These are phyloP conservation scores for Abrus pulchellus DNA, from an alignment of 306 rosid species.

Conservation along the genomic window DNA sequence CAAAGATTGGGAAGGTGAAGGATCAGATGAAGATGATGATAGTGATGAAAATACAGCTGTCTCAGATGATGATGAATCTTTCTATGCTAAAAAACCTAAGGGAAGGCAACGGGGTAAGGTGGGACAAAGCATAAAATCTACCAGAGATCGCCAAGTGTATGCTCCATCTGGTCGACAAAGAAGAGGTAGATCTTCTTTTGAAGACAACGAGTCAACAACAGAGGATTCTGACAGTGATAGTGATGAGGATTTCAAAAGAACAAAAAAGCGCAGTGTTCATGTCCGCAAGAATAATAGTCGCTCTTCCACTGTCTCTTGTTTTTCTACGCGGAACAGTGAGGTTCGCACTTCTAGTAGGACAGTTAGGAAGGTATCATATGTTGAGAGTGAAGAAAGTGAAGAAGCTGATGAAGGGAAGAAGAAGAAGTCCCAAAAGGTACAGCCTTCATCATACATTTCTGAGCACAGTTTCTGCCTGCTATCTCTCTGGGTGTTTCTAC, in stretches of 20 bases:
- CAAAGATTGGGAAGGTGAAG: constrained; percentile 91
- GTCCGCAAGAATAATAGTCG: constrained; percentile 71
- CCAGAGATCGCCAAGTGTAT: constrained; percentile 67
- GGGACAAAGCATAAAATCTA: constrained; percentile 62
- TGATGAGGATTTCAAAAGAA: constrained; percentile 75
- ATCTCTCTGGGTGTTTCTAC: constrained; percentile 23
- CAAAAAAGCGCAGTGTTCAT: constrained; percentile 62
- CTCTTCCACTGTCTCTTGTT: constrained; percentile 57
- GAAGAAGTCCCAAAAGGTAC: constrained; percentile 90
- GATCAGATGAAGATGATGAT: constrained; percentile 77
- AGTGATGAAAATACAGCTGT: constrained; percentile 73
- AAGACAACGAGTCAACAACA: constrained; percentile 80
- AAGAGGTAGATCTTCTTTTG: constrained; percentile 78
- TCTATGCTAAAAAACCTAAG: constrained; percentile 70
- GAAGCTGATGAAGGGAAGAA: constrained; percentile 91
- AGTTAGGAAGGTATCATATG: constrained; percentile 95
- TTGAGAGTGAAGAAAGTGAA: constrained; percentile 98
- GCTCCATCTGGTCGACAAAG: constrained; percentile 69
- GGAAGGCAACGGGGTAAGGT: constrained; percentile 71
- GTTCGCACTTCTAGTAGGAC: constrained; percentile 92
- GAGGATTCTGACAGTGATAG: constrained; percentile 83
- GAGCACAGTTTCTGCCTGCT: constrained; percentile 32
- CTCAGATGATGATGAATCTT: constrained; percentile 83
- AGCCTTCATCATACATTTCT: constrained; percentile 36
- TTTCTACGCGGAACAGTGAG: constrained; percentile 67